Evolutionary conservation across 1,139 yeast species (phyloP), one percentile per base, ranked within the genome.

Genomic region (Saccharomycopsis hybrid): DNA sequence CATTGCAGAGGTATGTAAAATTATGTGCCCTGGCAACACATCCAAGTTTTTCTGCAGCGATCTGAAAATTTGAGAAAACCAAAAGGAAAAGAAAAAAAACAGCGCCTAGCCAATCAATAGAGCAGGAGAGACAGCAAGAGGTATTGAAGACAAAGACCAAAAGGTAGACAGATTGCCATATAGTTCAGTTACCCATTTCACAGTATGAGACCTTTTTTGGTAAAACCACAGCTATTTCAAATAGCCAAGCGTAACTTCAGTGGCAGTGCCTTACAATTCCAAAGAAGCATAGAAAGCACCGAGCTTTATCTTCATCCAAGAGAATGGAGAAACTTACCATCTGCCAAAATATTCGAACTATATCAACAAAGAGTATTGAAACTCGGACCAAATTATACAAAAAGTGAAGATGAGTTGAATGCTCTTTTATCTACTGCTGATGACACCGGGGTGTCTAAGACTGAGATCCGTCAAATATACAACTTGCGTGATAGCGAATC

Each of bases 251-350:
- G 42, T 18, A 7, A 9, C n/a, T 39, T 39, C 42, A 39, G 38
- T 41, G 18, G 42, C 42, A n/a, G 11, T 27, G 11, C 28, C 11
- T 8, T 29, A 8, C 5, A 36, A 9, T 18, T 30, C 31, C n/a
- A 35, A 28, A 44, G 18, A n/a, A 36, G 7, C 13, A 36, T 36
- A 11, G 39, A 40, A 11, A 44, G 43, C 18, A 40, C 31, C 27
- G 54, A 48, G 5, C 40, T 53, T 7, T 53, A 52, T 39, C 46
- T 48, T 32, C 42, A 78, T 54, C 94, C 94, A 3, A 78, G 77
- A 53, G 72, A 76, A 47, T 84, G 94, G 94, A 69, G 73, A 52
- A 85, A 83, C 0, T 69, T 82, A 51, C 82, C 86, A 24, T 77
- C 85, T 7, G 79, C 79, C 54, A 72, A 75, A 57, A 77, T 84